Percentiles rank a stretch among this genome's conserved stretches.
Evolutionary conservation across 305 asterid species (phyloP).

Genomic region (Fraxinus albicans): DNA sequence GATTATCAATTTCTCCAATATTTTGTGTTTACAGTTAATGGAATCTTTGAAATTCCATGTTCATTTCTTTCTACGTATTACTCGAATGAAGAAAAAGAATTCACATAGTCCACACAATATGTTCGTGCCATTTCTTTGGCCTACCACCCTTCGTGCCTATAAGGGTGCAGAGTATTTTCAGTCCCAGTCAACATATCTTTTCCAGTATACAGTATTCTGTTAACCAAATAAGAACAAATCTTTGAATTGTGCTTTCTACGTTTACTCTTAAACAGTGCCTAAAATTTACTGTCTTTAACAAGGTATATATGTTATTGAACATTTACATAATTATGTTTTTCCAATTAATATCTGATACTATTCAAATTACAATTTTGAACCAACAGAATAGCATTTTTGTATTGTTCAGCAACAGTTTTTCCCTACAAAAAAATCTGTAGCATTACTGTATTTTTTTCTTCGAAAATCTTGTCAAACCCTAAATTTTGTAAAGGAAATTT

Average conservation of each 20-base stretch:
- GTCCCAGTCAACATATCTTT: conserved; percentile 34
- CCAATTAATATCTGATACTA: conserved; percentile 25
- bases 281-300: not conserved
- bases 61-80: not conserved
- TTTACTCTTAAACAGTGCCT: conserved; percentile 27
- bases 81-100: not conserved
- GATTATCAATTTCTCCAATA: conserved; percentile 14
- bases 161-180: conserved; percentile 28
- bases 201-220: conserved; percentile 37
- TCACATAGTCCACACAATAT: not conserved
- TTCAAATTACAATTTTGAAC: conserved; percentile 22
- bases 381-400: conserved; percentile 9
- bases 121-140: not conserved
- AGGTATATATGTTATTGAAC: not conserved
- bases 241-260: conserved; percentile 20
- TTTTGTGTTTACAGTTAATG: not conserved
- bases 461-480: conserved; percentile 21
- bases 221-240: conserved; percentile 21
- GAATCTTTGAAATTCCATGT: not conserved
- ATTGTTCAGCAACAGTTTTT: conserved; percentile 43
- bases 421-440: not conserved
- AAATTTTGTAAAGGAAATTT: not conserved
- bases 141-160: conserved; percentile 19
- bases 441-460: not conserved
- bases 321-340: not conserved